Evolutionary conservation across 176 grass and related monocot genomes (phyloP).

Genomic region (Panicum miliaceum): DNA sequence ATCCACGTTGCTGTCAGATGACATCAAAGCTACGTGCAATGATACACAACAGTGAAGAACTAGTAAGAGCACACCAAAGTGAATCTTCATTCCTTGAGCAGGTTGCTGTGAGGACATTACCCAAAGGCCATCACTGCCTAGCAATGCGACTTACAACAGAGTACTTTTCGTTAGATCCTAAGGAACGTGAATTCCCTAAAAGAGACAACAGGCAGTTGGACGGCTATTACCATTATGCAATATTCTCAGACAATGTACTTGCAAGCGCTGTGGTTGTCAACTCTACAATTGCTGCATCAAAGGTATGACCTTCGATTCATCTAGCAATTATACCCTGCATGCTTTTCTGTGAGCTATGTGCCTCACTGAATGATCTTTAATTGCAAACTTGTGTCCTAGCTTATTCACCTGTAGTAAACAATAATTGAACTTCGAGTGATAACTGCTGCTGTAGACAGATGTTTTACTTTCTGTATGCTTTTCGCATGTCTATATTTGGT

Average conservation of each 20-base stretch:
- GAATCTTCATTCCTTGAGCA: constrained; percentile 79
- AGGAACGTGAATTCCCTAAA: constrained; percentile 49
- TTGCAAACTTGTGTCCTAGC: background rate
- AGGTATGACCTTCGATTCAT: constrained; percentile 47
- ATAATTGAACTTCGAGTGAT: background rate
- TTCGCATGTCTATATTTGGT: background rate
- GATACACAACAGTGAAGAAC: constrained; percentile 72
- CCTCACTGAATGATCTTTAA: background rate
- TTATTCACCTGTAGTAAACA: background rate
- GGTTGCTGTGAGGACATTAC: constrained; percentile 68
- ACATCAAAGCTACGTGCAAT: constrained; percentile 78
- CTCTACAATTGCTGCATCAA: constrained; percentile 67
- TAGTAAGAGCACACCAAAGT: constrained; percentile 69
- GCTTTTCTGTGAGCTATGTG: background rate
- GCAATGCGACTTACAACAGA: constrained; percentile 76
- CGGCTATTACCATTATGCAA: constrained; percentile 78
- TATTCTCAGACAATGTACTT: constrained; percentile 87
- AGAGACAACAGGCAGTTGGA: constrained; percentile 38
- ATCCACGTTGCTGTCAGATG: constrained; percentile 72
- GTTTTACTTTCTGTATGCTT: background rate
- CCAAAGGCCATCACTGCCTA: constrained; percentile 90
- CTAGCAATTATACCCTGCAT: background rate
- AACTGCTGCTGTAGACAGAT: background rate
- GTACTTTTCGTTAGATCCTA: constrained; percentile 64
- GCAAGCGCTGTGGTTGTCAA: constrained; percentile 86